Base-by-base conservation (phyloP, 2,329 filamentous ascomycete species). In the Akanthomyces uredinophilus region DNA sequence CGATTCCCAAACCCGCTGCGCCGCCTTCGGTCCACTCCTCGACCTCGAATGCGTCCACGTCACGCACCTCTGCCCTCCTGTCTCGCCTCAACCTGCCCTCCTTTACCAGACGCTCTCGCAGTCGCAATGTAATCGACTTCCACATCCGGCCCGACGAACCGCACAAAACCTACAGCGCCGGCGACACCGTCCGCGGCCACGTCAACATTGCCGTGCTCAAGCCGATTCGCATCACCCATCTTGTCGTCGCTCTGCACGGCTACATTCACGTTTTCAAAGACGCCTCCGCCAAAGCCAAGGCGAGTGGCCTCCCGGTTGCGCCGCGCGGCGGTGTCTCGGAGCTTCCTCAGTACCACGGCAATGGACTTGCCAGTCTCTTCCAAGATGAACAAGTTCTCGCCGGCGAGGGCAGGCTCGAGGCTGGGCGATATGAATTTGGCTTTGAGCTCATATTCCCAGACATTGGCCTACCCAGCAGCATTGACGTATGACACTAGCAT, bases 321-420 rank as follows among this genome's bases (percentile, higher is more conserved):
- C 71, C 75, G 24, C 68, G 74, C 71, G 66, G 73, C 67, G 68
- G 75, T 68, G 65, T 74, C 70, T 77, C 68, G 63, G 69, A 66
- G 29, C 76, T 74, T 32, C 75, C 78, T 22, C 82, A 82, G 66
- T 91, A 90, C 70, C 87, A 87, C 70, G 88, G 88, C 68, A 91
- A 91, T 77, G 90, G 90, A 37, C 86, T 91, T 68, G 89, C 87
- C n/a, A 89, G 88, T 47, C 78, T 95, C 51, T 95, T 94, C 70
- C 88, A 92, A 73, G 91, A 95, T 70, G 90, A 95, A 76, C 83
- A 88, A 71, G 88, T 91, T 16, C 77, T 95, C 41, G 92, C 90
- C 70, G 90, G 90, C 24, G 89, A 93, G 69, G 90, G 91, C 16
- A 83, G 87, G 68, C 77, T 95, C 41, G 87, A 89, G 57, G 83